phyloP scores from a whole-genome alignment of 768 basidiomycete species.

The Heimioporus sp. region DNA sequence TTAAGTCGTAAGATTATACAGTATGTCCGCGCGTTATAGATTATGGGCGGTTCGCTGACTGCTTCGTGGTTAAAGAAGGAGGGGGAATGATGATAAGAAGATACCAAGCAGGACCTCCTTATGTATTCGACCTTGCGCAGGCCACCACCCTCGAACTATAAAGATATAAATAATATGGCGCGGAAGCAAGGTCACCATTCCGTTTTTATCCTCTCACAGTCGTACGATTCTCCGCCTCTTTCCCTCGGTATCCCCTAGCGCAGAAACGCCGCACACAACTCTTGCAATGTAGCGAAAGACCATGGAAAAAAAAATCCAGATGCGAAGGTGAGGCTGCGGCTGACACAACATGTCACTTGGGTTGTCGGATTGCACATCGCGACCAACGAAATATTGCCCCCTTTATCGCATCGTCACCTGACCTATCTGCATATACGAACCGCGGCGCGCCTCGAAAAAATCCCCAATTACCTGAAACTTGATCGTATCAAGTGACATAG shows the following conservation, averaged over 20 bases:
- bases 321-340: background rate
- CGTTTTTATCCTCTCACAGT: slow-evolving; percentile 2
- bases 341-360: too few relatives aligned
- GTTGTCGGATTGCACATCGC: background rate
- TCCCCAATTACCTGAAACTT: too few relatives aligned
- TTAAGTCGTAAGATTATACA: background rate
- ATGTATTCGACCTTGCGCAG: slow-evolving; percentile 1
- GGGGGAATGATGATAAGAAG: background rate
- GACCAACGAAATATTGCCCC: background rate
- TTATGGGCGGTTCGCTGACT: background rate
- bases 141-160: background rate
- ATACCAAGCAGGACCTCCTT: background rate
- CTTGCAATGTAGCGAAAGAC: background rate
- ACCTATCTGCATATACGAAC: background rate
- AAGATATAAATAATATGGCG: slow-evolving; percentile 9
- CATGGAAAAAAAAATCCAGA: background rate
- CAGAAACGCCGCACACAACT: background rate
- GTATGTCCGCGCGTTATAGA: background rate
- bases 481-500: background rate
- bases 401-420: too few relatives aligned
- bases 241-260: slow-evolving; percentile 10
- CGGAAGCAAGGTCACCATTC: background rate
- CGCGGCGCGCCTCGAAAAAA: background rate
- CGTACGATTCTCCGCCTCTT: slow-evolving; percentile 1
- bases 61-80: background rate